Base-by-base conservation (phyloP, 2,329 filamentous ascomycete genomes). In the Macrophomina tecta region DNA sequence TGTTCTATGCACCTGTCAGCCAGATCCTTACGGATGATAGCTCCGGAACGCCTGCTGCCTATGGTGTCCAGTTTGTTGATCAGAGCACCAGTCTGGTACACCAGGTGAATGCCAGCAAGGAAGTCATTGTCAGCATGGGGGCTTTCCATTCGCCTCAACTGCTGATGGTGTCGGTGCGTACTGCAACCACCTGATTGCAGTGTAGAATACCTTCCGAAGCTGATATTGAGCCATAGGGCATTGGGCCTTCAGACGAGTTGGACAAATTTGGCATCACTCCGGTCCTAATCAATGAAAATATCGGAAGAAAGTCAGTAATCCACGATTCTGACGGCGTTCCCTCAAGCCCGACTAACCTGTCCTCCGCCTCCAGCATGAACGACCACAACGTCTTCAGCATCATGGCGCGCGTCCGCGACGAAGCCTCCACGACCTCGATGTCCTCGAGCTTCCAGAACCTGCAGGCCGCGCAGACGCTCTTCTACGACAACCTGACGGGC, bases 121-220 rank as follows among this genome's bases (percentile, higher is more conserved):
- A 78, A 60, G 73, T 77, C 2, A 75, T 78, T n/a, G 36, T 75
- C 7, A 72, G 70, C 40, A 71, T 73, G n/a, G 74, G 75, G 14
- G 70, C 70, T 0, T 73, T 72, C 58, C 73, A 76, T 52, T 73
- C 74, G 2, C 75, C 75, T 2, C 73, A 76, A 58, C 69, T 77
- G 5, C 67, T 76, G 8, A 74, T 75, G 73, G 70, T 76, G 0
- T 75, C 73, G 36, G 75, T 73, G 9, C 69, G 75, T 55, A 70
- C 72, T 2, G 12, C 2, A 3, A 45, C 9, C 23, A 23, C 23
- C 3, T 23, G 12, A 12, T 18, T 34, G 2, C 9, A 3, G 18
- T n/a, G 18, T 18, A 5, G 23, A 28, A 8, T 18, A 14, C 23
- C 23, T 30, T 14, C 18, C 14, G 71, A 71, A 40, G 8, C 34